Base-by-base conservation (phyloP, 495 filamentous ascomycete species). In the Trypethelium eluteriae region DNA sequence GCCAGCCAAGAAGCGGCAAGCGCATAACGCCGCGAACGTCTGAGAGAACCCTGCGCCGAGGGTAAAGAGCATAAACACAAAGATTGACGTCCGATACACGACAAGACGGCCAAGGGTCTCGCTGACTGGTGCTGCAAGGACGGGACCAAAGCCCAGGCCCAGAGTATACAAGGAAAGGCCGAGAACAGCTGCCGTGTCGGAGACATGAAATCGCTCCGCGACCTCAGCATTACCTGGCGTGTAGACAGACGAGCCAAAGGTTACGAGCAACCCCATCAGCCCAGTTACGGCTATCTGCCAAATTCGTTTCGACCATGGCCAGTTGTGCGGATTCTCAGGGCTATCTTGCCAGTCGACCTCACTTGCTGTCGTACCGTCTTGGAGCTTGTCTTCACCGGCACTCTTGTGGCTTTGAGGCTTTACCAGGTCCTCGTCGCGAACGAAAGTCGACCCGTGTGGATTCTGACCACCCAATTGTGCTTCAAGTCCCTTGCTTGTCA, bases 1-100 rank as follows among this genome's bases (percentile, higher is more conserved):
- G 1, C 87, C 88, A 0, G 87, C 84, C 25, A 91, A 77, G 72
- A 89, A 84, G 5, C 88, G 81, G 41, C 82, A 82, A 62, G 86
- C 75, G 18, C 82, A 76, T 12, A 90, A 73, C 0, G 80, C 78
- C 38, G 76, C 82, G 53, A 90, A 82, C 34, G 76, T 83, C 18
- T 81, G 78, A 1, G 84, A 80, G 32, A 87, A 77, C 0, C 81
- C 86, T 10, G 83, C 80, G 16, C 88, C 89, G 11, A 89, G 67
- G 0, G 81, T 83, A 75, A 90, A 91, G 5, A 89, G 71, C n/a
- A 81, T 80, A 50, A 78, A 83, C 0, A 86, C 32, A 0, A 83
- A 83, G 0, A 79, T 70, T 2, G 80, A 71, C 7, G 62, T 35
- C 25, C 69, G 39, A 66, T 76, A 79, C 3, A 79, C 76, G 14